Evolutionary conservation across 345 rosid genomes (phyloP), one percentile per base, ranked within the genome.

Genomic region (Raphanus sativus): DNA sequence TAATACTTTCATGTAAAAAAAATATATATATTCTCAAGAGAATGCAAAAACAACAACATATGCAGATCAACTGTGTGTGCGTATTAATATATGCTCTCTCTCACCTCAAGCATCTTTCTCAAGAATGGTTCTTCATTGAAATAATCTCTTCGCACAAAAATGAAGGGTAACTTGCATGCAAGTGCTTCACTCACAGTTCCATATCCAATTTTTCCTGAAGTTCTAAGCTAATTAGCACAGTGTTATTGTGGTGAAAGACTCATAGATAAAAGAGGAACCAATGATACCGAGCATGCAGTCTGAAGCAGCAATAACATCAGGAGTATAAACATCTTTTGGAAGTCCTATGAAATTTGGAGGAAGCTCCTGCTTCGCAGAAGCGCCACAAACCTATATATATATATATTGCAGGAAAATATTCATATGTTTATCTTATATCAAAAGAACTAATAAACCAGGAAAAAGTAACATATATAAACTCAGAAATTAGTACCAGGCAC

Each of bases 31-130:
- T 66, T 16, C 11, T 25, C 9, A 77, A 16, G 32, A 65, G 2
- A 65, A 25, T 1, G 30, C 7, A 50, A 73, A 5, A 74, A 13
- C 9, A 56, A 33, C 15, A 21, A 38, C 11, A 38, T 65, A 38
- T 55, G 32, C 16, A 48, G 36, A 59, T 26, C n/a, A 11, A n/a
- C 55, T 75, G 1, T 60, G 26, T 9, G 10, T 36, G 21, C 21
- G 1, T 15, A 7, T 62, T 9, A 9, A 3, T 40, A 3, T 40
- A 45, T 40, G 55, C 56, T 42, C 70, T 42, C 33, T 12, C 1
- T 60, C 8, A 93, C 97, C 97, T 93, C 97, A 60, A 93, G 91
- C 97, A 93, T 91, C 78, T 93, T 91, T 84, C 98, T 87, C 83
- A 93, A 76, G 78, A 93, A 93, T 15, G 98, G 96, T 67, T 93